Base-by-base conservation (phyloP, 768 basidiomycete genomes). In the Dioszegia aurantiaca region DNA sequence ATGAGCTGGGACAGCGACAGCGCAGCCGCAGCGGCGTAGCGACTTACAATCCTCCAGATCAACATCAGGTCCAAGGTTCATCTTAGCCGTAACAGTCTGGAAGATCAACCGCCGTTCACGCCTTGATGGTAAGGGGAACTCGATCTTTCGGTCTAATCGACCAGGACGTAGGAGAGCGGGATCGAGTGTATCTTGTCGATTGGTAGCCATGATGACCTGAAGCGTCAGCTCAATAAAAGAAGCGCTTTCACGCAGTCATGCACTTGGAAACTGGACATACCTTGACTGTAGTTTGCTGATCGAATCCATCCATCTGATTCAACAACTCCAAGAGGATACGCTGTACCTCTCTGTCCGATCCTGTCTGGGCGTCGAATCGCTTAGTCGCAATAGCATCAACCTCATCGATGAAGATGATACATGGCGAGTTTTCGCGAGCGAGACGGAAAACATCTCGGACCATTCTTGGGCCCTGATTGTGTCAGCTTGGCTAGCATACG, bases 251-350 rank as follows among this genome's bases (percentile, higher is more conserved):
- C 26, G n/a, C n/a, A n/a, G n/a, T n/a, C n/a, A n/a, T n/a, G n/a
- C n/a, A n/a, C n/a, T n/a, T n/a, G n/a, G 26, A 24, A 21, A 17
- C 2, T n/a, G 31, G 3, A 48, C 56, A 14, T 71, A 89, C 93
- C 86, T 99, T 98, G 73, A 99, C 95, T 68, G 93, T 98, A 75
- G 90, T 92, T 3, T 88, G 88, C 77, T 99, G 95, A 78, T 99
- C 95, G 78, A 99, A 99, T 63, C 95, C 95, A 70, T 99, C 95
- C 95, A 99, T 99, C 74, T 99, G 95, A 74, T 94, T 98, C 59
- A 99, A 81, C 56, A 99, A 80, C 77, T 99, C 95, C 12, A 99
- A 85, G 63, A 99, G 77, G 72, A 99, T 98, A 78, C 95, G 90
- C 78, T 99, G 95, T 4, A 99, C 95, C 80, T 99, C 95, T 60